Conservation (phyloP, 495 filamentous ascomycete species). For the Jackrogersella multiformis region DNA sequence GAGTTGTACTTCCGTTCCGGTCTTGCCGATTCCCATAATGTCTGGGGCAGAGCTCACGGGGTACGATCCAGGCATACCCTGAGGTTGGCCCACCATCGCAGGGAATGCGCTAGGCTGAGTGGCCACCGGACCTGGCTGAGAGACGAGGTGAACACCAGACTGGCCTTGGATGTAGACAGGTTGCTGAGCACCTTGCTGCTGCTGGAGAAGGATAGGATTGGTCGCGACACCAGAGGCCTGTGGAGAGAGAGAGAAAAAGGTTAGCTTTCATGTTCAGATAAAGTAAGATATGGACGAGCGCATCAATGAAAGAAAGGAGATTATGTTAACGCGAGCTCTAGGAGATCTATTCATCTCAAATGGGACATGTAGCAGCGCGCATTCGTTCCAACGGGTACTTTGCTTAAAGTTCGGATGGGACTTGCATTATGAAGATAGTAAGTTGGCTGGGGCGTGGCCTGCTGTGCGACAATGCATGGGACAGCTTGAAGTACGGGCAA, state of each 20-base stretch:
- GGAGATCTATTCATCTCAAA: background rate
- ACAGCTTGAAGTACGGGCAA: background rate
- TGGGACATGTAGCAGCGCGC: background rate
- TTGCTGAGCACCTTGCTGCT: conserved; percentile 28
- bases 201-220: conserved; percentile 31
- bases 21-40: conserved; percentile 53
- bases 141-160: conserved; percentile 7
- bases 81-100: conserved; percentile 11
- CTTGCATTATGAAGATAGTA: conserved; percentile 40
- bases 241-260: conserved; percentile 9
- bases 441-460: conserved; percentile 16
- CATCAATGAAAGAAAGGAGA: conserved; percentile 11
- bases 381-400: conserved; percentile 7
- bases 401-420: conserved; percentile 22
- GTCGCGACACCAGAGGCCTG: conserved; percentile 29
- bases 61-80: background rate
- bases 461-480: conserved; percentile 15
- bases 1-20: conserved; percentile 48
- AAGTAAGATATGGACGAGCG: background rate
- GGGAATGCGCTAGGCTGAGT: conserved; percentile 24
- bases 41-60: conserved; percentile 37
- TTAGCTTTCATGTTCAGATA: conserved; percentile 35
- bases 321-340: too few relatives aligned
- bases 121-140: conserved; percentile 27
- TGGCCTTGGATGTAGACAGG: conserved; percentile 23